phyloP scores from a whole-genome alignment of 2,329 filamentous ascomycete species.

The Triangularia setosa region DNA sequence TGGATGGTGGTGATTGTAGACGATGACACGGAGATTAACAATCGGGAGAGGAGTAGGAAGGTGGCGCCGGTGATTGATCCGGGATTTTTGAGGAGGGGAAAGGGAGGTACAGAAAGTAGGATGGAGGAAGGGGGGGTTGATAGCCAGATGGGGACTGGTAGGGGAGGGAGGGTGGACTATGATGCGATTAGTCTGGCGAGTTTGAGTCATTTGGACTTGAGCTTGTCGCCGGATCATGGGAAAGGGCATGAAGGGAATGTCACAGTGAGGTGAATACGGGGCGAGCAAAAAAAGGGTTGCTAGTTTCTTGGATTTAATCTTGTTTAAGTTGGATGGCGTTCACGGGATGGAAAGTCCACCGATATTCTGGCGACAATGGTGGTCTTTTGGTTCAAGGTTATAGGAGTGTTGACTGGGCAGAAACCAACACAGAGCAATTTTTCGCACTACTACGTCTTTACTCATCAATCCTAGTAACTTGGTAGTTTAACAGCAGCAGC shows the following conservation, averaged over 20 bases:
- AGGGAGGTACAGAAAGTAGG: background rate
- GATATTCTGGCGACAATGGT: too few relatives aligned
- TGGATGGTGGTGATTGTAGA: conserved; percentile 77
- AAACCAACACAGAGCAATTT: too few relatives aligned
- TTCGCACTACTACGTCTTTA: too few relatives aligned
- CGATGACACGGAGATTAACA: conserved; percentile 38
- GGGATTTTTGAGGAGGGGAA: background rate
- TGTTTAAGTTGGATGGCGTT: too few relatives aligned
- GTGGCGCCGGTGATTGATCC: background rate
- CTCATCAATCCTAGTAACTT: too few relatives aligned
- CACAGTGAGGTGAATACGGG: background rate
- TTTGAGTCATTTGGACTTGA: conserved; percentile 1
- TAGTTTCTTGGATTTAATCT: too few relatives aligned
- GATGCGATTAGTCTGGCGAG: background rate
- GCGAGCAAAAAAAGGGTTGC: too few relatives aligned
- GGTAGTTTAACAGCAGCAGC: too few relatives aligned
- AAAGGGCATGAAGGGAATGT: background rate
- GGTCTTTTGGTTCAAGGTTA: too few relatives aligned
- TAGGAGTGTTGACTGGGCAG: too few relatives aligned
- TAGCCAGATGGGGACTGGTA: too few relatives aligned
- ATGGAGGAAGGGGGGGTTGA: background rate
- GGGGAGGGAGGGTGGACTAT: background rate
- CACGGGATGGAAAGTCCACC: too few relatives aligned
- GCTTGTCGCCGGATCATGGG: background rate
- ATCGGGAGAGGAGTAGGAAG: conserved; percentile 29